phyloP scores from a whole-genome alignment of 805 yeast genomes.

The Starmerella cellae region DNA sequence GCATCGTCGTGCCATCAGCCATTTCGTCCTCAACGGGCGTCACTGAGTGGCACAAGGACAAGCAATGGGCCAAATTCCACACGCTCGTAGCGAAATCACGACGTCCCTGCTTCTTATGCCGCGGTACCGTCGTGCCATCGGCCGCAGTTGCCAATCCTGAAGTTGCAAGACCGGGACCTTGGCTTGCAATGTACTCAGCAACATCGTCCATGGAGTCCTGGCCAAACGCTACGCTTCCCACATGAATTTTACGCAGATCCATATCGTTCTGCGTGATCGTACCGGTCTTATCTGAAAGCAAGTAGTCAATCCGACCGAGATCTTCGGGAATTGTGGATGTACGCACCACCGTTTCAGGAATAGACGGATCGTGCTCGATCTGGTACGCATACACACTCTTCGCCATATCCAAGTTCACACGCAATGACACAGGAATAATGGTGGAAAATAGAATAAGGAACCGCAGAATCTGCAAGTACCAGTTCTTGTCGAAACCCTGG shows the following conservation, averaged over 20 bases:
- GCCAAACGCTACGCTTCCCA: slow-evolving; percentile 86
- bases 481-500: slow-evolving; percentile 53
- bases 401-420: slow-evolving; percentile 91
- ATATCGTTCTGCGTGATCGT: slow-evolving; percentile 95
- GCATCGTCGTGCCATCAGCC: slow-evolving; percentile 2
- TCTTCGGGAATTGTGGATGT: slow-evolving; percentile 98
- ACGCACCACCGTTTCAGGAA: slow-evolving; percentile 81
- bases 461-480: slow-evolving; percentile 88
- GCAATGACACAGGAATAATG: slow-evolving; percentile 86
- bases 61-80: slow-evolving; percentile 63
- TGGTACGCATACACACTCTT: slow-evolving; percentile 92
- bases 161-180: background rate
- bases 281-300: slow-evolving; percentile 90
- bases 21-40: slow-evolving; percentile 66
- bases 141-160: background rate
- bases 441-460: slow-evolving; percentile 86
- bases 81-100: slow-evolving; percentile 66
- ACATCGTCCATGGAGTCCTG: slow-evolving; percentile 88
- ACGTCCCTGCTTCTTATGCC: slow-evolving; percentile 18
- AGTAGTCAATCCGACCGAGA: slow-evolving; percentile 85
- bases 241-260: slow-evolving; percentile 85
- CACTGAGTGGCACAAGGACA: slow-evolving; percentile 94
- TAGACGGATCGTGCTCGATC: slow-evolving; percentile 73
- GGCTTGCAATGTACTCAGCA: slow-evolving; percentile 45
- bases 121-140: slow-evolving; percentile 10